These are phyloP conservation scores for Corynespora cassiicola DNA, from an alignment of 2,329 filamentous ascomycete genomes.

Conservation along the genomic window DNA sequence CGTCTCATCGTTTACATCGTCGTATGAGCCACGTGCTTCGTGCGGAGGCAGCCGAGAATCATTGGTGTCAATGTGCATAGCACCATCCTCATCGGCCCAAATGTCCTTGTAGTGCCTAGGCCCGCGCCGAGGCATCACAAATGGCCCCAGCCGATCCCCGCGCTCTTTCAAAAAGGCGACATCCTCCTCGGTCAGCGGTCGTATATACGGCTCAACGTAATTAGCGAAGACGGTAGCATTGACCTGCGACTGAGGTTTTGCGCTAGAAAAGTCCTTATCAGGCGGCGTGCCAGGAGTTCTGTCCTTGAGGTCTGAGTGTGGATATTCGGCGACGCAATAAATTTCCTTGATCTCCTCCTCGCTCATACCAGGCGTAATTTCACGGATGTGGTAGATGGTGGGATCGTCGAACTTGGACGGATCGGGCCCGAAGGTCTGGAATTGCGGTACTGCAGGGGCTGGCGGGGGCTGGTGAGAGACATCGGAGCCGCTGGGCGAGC, in stretches of 20 bases:
- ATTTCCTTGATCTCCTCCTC: slow-evolving; percentile 88
- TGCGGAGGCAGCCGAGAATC: slow-evolving; percentile 77
- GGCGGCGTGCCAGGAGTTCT: slow-evolving; percentile 88
- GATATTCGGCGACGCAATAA: slow-evolving; percentile 85
- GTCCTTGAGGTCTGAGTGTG: slow-evolving; percentile 78
- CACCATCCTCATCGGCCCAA: slow-evolving; percentile 93
- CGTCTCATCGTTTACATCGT: slow-evolving; percentile 85
- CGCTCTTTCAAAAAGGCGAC: slow-evolving; percentile 90
- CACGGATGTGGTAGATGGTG: slow-evolving; percentile 90
- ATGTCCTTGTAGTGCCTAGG: slow-evolving; percentile 86
- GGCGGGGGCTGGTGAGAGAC: slow-evolving; percentile 66
- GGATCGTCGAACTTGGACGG: slow-evolving; percentile 90
- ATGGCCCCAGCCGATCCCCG: slow-evolving; percentile 81
- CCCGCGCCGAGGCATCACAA: slow-evolving; percentile 84
- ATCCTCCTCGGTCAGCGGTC: slow-evolving; percentile 90
- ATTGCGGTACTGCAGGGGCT: slow-evolving; percentile 69
- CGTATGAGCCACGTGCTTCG: slow-evolving; percentile 82
- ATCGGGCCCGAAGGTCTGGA: slow-evolving; percentile 90
- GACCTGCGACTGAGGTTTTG: slow-evolving; percentile 93
- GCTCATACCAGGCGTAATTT: slow-evolving; percentile 75
- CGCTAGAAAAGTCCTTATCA: slow-evolving; percentile 93
- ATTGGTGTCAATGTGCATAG: slow-evolving; percentile 73
- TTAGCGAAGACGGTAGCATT: slow-evolving; percentile 91
- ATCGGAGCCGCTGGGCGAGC: slow-evolving; percentile 64
- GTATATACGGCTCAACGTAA: slow-evolving; percentile 90